These are phyloP conservation scores for Isochrysis galbana DNA, from an alignment of 78 protist species.

Conservation along the genomic window DNA sequence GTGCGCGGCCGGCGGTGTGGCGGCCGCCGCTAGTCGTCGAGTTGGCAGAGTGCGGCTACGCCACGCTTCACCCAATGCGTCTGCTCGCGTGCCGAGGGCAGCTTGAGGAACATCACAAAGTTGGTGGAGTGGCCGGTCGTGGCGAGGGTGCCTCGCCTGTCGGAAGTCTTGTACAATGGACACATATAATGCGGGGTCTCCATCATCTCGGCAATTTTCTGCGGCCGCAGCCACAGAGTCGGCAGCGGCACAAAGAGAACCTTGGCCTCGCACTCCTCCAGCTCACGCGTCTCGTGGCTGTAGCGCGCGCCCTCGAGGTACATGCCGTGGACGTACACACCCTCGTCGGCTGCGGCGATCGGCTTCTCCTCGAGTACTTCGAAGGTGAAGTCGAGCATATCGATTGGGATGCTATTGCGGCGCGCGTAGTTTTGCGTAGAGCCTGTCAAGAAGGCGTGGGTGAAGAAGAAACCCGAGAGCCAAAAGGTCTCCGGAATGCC, in stretches of 20 bases:
- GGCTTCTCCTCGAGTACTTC: background rate
- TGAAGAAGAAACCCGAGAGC: conserved; percentile 83
- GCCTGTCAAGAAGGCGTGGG: conserved; percentile 84
- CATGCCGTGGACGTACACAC: conserved; percentile 49
- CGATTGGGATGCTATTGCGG: conserved; percentile 54
- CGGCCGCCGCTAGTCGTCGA: conserved; percentile 62
- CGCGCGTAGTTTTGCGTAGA: conserved; percentile 76
- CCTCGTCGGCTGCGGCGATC: conserved; percentile 31
- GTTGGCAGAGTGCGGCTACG: conserved; percentile 59
- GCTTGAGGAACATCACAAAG: conserved; percentile 56
- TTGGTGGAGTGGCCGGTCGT: conserved; percentile 87
- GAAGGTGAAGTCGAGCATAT: conserved; percentile 53
- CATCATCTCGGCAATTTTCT: no score
- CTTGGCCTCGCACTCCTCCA: conserved; percentile 54
- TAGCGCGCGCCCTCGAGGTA: conserved; percentile 57
- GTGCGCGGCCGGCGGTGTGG: no score
- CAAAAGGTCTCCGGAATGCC: conserved; percentile 66
- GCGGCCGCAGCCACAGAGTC: conserved; percentile 58
- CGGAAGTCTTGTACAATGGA: conserved; percentile 76
- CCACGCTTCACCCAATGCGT: conserved; percentile 76
- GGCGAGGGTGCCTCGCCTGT: conserved; percentile 70
- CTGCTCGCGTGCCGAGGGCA: conserved; percentile 24
- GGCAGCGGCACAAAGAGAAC: conserved; percentile 61
- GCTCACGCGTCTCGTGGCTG: background rate
- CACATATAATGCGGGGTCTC: conserved; percentile 36